phyloP scores from a whole-genome alignment of 2,329 filamentous ascomycete genomes.

The Colletotrichum aenigma region DNA sequence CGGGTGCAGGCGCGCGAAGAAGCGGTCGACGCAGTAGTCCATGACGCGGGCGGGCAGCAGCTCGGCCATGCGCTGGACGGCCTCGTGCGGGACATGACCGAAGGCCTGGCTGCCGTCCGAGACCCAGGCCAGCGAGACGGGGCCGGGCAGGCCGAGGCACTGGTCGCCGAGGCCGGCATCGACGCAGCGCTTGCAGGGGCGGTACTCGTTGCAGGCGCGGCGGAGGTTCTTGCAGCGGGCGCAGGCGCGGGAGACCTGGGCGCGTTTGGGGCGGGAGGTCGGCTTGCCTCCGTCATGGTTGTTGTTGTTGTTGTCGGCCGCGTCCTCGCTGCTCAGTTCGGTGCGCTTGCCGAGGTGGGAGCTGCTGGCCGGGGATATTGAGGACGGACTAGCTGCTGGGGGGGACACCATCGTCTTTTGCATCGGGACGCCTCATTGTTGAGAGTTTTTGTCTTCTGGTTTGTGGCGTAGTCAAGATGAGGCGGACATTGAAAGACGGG shows the following conservation, averaged over 20 bases:
- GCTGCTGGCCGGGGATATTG: conserved; percentile 17
- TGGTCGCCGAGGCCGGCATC: conserved; percentile 44
- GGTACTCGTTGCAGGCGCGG: conserved; percentile 47
- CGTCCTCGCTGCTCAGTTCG: conserved; percentile 1
- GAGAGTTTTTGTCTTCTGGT: neutral
- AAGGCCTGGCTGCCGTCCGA: conserved; percentile 25
- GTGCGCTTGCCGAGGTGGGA: conserved; percentile 14
- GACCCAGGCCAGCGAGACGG: conserved; percentile 18
- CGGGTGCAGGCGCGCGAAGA: conserved; percentile 42
- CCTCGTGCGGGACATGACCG: conserved; percentile 24
- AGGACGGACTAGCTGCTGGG: conserved; percentile 19
- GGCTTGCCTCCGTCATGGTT: neutral
- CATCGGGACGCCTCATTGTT: conserved; percentile 16
- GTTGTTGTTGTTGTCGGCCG: neutral
- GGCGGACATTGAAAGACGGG: neutral
- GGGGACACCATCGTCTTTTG: conserved; percentile 17
- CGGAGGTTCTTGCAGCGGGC: conserved; percentile 46
- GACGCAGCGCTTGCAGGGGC: conserved; percentile 47
- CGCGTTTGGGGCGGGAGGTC: conserved; percentile 14
- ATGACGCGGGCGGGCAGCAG: conserved; percentile 36
- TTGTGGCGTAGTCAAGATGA: neutral
- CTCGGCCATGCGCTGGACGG: conserved; percentile 33
- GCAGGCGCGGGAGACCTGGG: conserved; percentile 48
- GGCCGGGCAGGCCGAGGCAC: conserved; percentile 30
- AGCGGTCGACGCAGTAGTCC: conserved; percentile 41